phyloP scores from a whole-genome alignment of 2,329 filamentous ascomycete genomes.

The Scedosporium aurantiacum region DNA sequence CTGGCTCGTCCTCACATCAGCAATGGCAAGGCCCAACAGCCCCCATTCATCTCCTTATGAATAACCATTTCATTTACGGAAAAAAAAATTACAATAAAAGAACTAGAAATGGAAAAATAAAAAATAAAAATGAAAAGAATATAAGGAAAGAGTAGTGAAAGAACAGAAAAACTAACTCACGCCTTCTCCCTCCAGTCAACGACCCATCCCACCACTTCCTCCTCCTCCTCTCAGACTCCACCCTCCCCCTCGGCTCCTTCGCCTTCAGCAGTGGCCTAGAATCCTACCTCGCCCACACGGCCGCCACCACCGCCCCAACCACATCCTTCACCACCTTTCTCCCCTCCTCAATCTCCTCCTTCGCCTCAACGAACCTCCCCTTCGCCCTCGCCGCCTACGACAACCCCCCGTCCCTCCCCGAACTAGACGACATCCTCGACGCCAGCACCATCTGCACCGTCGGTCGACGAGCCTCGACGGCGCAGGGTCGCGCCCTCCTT shows the following conservation, averaged over 20 bases:
- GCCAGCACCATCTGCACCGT: slow-evolving; percentile 71
- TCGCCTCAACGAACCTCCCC: slow-evolving; percentile 62
- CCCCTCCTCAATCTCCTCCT: slow-evolving; percentile 56
- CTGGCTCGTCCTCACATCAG: background rate
- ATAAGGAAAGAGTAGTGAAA: background rate
- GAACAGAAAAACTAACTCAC: background rate
- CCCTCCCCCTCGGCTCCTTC: slow-evolving; percentile 74
- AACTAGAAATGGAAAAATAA: no score
- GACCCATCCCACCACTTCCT: slow-evolving; percentile 49
- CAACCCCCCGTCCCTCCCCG: slow-evolving; percentile 35
- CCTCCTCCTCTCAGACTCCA: slow-evolving; percentile 69
- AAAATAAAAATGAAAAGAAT: background rate
- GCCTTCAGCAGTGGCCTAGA: slow-evolving; percentile 76
- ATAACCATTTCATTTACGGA: no score
- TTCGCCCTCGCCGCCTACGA: slow-evolving; percentile 62
- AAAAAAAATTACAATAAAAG: no score
- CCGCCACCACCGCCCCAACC: slow-evolving; percentile 30
- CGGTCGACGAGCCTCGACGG: slow-evolving; percentile 60
- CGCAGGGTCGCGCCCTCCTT: slow-evolving; percentile 65
- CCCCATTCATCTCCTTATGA: background rate
- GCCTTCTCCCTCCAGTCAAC: background rate
- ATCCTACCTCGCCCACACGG: slow-evolving; percentile 64
- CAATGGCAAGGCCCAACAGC: background rate
- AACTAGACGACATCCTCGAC: slow-evolving; percentile 65
- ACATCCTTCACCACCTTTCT: slow-evolving; percentile 41